Conservation (phyloP, 345 rosid genomes). For the Syzygium aqueum region DNA sequence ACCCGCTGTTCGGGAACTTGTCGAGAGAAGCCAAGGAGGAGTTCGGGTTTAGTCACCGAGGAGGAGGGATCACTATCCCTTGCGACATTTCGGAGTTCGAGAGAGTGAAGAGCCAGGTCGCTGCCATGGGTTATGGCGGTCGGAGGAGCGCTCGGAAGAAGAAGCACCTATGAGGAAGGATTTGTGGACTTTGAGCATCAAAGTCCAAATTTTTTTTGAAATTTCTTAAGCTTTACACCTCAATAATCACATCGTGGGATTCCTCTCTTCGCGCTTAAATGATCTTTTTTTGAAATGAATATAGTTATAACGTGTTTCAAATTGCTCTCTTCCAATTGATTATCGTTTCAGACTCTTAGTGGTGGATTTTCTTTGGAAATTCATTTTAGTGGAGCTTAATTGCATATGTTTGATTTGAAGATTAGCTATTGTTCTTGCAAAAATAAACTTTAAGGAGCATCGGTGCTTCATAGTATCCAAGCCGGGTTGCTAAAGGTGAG, state of each 20-base stretch:
- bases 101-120: neutral
- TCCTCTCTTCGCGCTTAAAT: neutral
- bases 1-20: neutral
- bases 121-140: neutral
- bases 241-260: too few species aligned
- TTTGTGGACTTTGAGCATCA: neutral
- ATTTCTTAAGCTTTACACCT: too few species aligned
- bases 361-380: neutral
- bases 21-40: neutral
- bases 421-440: too few species aligned
- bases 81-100: neutral
- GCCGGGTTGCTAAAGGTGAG: too few species aligned
- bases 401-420: neutral
- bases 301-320: too few species aligned
- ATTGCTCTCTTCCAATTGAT: neutral
- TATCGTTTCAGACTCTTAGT: neutral
- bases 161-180: neutral
- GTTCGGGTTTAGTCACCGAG: neutral
- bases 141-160: neutral
- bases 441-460: too few species aligned
- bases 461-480: too few species aligned
- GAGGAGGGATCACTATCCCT: neutral
- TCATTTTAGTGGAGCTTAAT: neutral
- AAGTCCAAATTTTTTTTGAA: too few species aligned
- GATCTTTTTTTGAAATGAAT: neutral